Percentiles rank a stretch among this genome's conserved stretches.
These are phyloP conservation scores for Strobilomyces echinocephalus DNA, from an alignment of 768 basidiomycete genomes.

Conservation along the genomic window DNA sequence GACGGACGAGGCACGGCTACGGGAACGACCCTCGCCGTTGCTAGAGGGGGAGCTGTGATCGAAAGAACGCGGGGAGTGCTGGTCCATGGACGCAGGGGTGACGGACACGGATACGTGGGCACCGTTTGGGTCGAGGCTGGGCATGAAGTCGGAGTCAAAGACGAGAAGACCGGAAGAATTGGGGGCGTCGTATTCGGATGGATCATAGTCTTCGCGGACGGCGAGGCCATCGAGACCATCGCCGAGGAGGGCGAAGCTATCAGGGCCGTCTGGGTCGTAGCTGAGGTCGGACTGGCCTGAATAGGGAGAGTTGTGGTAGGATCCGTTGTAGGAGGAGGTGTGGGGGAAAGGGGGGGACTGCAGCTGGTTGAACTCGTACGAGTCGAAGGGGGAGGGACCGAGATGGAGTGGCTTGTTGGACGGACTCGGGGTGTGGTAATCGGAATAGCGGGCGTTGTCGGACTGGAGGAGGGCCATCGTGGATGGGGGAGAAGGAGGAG, in stretches of 20 bases:
- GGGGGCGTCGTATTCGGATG: conserved; percentile 66
- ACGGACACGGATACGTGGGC: conserved; percentile 37
- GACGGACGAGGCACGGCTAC: conserved; percentile 62
- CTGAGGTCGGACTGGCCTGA: conserved; percentile 65
- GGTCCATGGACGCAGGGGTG: conserved; percentile 33
- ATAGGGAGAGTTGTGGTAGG: conserved; percentile 68
- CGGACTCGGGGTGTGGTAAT: conserved; percentile 25
- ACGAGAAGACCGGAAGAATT: conserved; percentile 48
- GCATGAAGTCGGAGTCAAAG: conserved; percentile 50
- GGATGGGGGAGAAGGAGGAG: not conserved
- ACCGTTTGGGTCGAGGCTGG: conserved; percentile 26
- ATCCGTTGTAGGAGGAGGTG: conserved; percentile 58
- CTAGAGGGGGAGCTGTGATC: conserved; percentile 65
- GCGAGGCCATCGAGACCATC: conserved; percentile 38
- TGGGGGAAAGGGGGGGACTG: conserved; percentile 41
- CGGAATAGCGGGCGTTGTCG: conserved; percentile 17
- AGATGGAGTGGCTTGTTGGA: conserved; percentile 27
- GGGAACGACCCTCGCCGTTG: conserved; percentile 48
- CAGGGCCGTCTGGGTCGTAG: conserved; percentile 44
- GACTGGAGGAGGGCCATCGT: conserved; percentile 30
- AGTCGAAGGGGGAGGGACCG: conserved; percentile 33
- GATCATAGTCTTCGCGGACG: conserved; percentile 57
- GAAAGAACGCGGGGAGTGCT: conserved; percentile 41
- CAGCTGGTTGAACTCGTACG: conserved; percentile 35
- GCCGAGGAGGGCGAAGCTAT: conserved; percentile 46